A percentile compares a stretch with the other conserved stretches of the same genome.
Evolutionary conservation across 2,329 filamentous ascomycete species (phyloP).

Genomic region (Ampelomyces quisqualis): DNA sequence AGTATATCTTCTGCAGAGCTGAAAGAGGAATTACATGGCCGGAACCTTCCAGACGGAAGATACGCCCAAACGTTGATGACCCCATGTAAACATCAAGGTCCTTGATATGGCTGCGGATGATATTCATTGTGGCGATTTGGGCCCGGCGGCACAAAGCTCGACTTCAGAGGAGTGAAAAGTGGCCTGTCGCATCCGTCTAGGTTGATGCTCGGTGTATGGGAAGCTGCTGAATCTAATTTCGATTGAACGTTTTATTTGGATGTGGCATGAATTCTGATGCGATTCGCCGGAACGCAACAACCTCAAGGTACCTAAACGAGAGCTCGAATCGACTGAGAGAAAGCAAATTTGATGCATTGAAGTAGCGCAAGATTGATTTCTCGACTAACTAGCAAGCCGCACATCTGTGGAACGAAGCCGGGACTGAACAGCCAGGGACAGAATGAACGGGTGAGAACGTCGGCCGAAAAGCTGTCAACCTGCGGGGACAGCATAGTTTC

Average conservation of each 20-base stretch:
- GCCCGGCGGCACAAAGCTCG: too few relatives aligned
- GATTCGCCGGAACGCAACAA: neutral
- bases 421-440: constrained; percentile 2
- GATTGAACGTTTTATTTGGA: too few relatives aligned
- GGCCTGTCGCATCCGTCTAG: too few relatives aligned
- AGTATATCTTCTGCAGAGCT: neutral
- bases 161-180: too few relatives aligned
- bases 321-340: neutral
- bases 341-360: neutral
- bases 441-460: constrained; percentile 3
- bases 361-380: neutral
- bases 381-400: too few relatives aligned
- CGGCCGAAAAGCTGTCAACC: constrained; percentile 22
- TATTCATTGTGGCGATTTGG: constrained; percentile 24
- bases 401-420: neutral
- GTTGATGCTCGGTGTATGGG: too few relatives aligned
- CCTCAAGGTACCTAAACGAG: neutral
- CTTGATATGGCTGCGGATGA: constrained; percentile 18
- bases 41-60: constrained; percentile 76
- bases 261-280: too few relatives aligned
- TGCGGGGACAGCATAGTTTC: constrained; percentile 24
- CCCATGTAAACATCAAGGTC: constrained; percentile 29
- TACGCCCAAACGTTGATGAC: constrained; percentile 42
- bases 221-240: too few relatives aligned
- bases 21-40: constrained; percentile 66